phyloP scores from a whole-genome alignment of 2,329 filamentous ascomycete genomes.

The Samsoniella hepiali region DNA sequence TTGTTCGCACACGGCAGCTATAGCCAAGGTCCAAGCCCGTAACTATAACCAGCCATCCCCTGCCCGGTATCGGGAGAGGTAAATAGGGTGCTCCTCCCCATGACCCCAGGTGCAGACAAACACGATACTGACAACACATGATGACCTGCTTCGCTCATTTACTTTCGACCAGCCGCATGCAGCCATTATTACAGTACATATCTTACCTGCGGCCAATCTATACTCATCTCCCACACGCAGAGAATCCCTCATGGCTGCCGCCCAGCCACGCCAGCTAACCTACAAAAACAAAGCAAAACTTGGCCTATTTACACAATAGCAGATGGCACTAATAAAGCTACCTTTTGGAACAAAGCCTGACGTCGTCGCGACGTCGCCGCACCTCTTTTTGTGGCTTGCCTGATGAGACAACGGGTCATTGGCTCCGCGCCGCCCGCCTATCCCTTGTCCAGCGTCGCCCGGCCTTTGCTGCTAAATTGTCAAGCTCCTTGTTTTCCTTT shows the following conservation, averaged over 20 bases:
- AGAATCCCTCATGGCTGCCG: background rate
- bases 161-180: no score
- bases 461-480: background rate
- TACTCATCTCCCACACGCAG: background rate
- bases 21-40: background rate
- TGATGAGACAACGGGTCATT: conserved; percentile 7
- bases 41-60: background rate
- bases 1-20: background rate
- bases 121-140: no score
- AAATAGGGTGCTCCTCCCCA: no score
- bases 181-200: no score
- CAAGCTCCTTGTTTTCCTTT: background rate
- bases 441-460: background rate
- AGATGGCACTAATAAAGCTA: background rate
- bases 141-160: no score
- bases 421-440: background rate
- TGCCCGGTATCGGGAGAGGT: no score
- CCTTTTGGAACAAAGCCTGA: background rate
- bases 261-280: background rate
- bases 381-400: background rate
- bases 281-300: background rate
- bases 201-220: no score
- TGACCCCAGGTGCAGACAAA: no score
- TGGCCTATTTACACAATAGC: no score
- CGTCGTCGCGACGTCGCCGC: background rate